phyloP scores from a whole-genome alignment of 306 rosid genomes.

The Clitoria ternatea region DNA sequence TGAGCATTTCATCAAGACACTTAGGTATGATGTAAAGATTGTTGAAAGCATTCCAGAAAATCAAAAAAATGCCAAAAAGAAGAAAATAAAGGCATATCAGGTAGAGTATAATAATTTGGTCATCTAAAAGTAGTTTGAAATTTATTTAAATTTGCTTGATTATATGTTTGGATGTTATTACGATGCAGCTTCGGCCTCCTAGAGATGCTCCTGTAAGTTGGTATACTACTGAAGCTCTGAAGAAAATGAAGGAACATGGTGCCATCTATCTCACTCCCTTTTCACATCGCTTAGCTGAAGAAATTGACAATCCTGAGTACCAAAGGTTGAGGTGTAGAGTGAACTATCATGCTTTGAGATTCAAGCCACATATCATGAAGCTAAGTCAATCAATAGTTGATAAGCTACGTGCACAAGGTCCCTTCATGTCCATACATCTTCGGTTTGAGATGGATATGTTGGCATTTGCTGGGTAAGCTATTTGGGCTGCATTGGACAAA shows the following conservation, averaged over 20 bases:
- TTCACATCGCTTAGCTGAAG: slow-evolving; percentile 98
- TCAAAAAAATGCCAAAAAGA: slow-evolving; percentile 67
- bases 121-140: slow-evolving; percentile 11
- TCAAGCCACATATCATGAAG: slow-evolving; percentile 87
- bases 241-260: slow-evolving; percentile 87
- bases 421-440: slow-evolving; percentile 95
- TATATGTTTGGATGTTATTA: slow-evolving; percentile 22
- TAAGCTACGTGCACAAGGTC: slow-evolving; percentile 87
- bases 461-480: slow-evolving; percentile 95
- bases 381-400: slow-evolving; percentile 89
- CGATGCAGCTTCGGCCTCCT: slow-evolving; percentile 77
- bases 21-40: slow-evolving; percentile 77
- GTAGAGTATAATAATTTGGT: slow-evolving; percentile 31
- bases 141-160: slow-evolving; percentile 21
- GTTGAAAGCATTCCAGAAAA: slow-evolving; percentile 87
- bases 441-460: slow-evolving; percentile 99
- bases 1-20: slow-evolving; percentile 71
- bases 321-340: slow-evolving; percentile 96
- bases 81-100: slow-evolving; percentile 92
- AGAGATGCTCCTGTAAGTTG: slow-evolving; percentile 89
- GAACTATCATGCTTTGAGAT: slow-evolving; percentile 91
- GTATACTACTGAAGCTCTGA: slow-evolving; percentile 77
- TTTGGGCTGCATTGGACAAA: slow-evolving; percentile 2
- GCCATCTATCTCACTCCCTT: slow-evolving; percentile 95
- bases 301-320: slow-evolving; percentile 84